phyloP scores from a whole-genome alignment of 2,329 filamentous ascomycete species.

The Arachnopeziza araneosa region DNA sequence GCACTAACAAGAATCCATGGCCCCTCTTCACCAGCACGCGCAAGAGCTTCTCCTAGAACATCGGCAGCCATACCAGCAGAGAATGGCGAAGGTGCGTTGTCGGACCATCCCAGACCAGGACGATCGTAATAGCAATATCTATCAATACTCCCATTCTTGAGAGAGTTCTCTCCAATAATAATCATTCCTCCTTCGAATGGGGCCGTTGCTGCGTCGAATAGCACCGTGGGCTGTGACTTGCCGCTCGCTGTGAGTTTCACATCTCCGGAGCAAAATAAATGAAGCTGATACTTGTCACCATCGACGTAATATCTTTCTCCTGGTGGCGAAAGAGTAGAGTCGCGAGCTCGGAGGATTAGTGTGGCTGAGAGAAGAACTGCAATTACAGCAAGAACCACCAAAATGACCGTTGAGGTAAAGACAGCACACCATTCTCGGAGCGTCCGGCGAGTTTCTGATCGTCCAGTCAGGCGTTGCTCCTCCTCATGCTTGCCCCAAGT shows the following conservation, averaged over 20 bases:
- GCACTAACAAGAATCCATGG: constrained; percentile 87
- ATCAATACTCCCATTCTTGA: constrained; percentile 73
- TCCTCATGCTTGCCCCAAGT: constrained; percentile 90
- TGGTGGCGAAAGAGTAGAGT: constrained; percentile 66
- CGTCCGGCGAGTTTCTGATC: constrained; percentile 77
- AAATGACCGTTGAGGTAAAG: constrained; percentile 64
- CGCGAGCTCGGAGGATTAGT: constrained; percentile 72
- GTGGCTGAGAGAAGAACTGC: constrained; percentile 72
- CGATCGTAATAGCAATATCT: constrained; percentile 96
- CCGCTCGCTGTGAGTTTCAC: constrained; percentile 48
- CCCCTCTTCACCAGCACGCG: constrained; percentile 71
- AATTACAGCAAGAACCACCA: constrained; percentile 62
- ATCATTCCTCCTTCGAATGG: constrained; percentile 76
- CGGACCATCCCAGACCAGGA: constrained; percentile 81
- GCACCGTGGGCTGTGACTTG: constrained; percentile 64
- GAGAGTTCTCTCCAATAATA: constrained; percentile 69
- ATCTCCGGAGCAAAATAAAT: constrained; percentile 73
- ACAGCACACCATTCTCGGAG: constrained; percentile 81
- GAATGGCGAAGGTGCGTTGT: constrained; percentile 89
- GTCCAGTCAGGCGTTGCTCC: constrained; percentile 85
- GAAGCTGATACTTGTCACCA: constrained; percentile 76
- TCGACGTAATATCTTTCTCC: constrained; percentile 79
- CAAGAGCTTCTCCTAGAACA: constrained; percentile 79
- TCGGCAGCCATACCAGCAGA: constrained; percentile 92
- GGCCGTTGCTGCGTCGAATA: constrained; percentile 78